Percentiles rank a stretch among this genome's conserved stretches.
These are phyloP conservation scores for Lachancea lanzarotensis DNA, from an alignment of 805 yeast species.

Conservation along the genomic window DNA sequence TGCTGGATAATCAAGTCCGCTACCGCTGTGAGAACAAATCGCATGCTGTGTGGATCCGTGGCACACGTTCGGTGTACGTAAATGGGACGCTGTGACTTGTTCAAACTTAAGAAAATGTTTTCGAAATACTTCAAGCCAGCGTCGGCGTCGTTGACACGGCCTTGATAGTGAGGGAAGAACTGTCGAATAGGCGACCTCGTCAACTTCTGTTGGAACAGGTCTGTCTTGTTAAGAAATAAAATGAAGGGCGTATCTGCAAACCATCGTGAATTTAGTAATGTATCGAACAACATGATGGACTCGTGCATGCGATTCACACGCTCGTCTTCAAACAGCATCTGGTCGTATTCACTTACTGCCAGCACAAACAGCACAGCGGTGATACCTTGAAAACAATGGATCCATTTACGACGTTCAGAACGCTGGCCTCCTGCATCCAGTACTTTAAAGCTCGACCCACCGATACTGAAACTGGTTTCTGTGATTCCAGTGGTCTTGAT, in stretches of 20 bases:
- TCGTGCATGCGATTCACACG: conserved; percentile 87
- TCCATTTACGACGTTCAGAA: conserved; percentile 88
- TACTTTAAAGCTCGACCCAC: conserved; percentile 61
- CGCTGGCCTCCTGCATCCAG: conserved; percentile 97
- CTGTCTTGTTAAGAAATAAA: conserved; percentile 82
- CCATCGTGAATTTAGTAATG: conserved; percentile 81
- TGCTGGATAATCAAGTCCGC: conserved; percentile 86
- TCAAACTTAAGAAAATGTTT: conserved; percentile 53
- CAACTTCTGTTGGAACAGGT: conserved; percentile 69
- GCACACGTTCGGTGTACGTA: conserved; percentile 94
- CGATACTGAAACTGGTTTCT: conserved; percentile 71
- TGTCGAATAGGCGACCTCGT: conserved; percentile 55
- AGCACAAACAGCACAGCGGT: conserved; percentile 82
- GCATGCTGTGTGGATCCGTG: conserved; percentile 84
- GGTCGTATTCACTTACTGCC: conserved; percentile 90
- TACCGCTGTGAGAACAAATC: conserved; percentile 83
- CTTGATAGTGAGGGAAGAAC: conserved; percentile 74
- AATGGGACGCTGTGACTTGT: conserved; percentile 60
- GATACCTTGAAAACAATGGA: conserved; percentile 86
- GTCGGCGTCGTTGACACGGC: conserved; percentile 55
- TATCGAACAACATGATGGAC: conserved; percentile 74
- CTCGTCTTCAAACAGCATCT: conserved; percentile 83
- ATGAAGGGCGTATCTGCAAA: conserved; percentile 82
- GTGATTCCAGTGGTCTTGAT: conserved; percentile 95
- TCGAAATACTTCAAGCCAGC: conserved; percentile 71